Base-by-base conservation (phyloP, 1,284 basidiomycete genomes). In the Vanrija sp. region DNA sequence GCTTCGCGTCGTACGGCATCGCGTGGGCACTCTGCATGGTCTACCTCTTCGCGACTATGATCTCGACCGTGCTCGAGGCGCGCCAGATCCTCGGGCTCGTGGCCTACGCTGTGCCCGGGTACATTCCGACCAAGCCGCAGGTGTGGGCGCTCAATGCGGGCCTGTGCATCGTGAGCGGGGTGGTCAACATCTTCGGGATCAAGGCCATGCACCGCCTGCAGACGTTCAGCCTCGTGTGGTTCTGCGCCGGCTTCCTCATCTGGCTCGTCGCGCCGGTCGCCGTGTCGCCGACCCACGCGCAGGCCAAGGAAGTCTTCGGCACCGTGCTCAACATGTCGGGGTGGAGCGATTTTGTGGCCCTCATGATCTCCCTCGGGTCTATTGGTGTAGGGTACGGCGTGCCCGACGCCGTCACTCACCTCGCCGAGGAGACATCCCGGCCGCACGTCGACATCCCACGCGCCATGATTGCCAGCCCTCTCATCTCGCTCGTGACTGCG, bases 171-270 rank as follows among this genome's bases (percentile, higher is more conserved):
- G 16, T 39, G 12, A 38, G 49, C 43, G 37, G 37, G 12, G 18
- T 51, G 4, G 35, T 51, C 37, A 51, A 51, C 49, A 20, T 51
- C 14, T 51, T 51, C 23, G 49, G 43, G 18, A 45, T 51, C 49
- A 44, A 44, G 36, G 35, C 25, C 12, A 51, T 51, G 49, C 24
- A 51, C 36, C 18, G 15, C 3, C 24, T 51, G 19, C 49, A 51
- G 49, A 39, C 37, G 7, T 51, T 51, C 43, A 37, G 35, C 23
- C 49, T 51, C 18, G 20, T 38, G 15, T 51, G 43, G 43, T 51
- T 51, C 43, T 27, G 37, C 36, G 12, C 9, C 15, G 49, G 49
- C 14, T 51, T 51, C 43, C 16, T 51, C 24, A 25, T 51, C 43
- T 51, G 49, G 49, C 37, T 51, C 43, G 41, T 51, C 25, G 49